Conservation (phyloP, 2,329 filamentous ascomycete genomes). For the Fusarium sp. region DNA sequence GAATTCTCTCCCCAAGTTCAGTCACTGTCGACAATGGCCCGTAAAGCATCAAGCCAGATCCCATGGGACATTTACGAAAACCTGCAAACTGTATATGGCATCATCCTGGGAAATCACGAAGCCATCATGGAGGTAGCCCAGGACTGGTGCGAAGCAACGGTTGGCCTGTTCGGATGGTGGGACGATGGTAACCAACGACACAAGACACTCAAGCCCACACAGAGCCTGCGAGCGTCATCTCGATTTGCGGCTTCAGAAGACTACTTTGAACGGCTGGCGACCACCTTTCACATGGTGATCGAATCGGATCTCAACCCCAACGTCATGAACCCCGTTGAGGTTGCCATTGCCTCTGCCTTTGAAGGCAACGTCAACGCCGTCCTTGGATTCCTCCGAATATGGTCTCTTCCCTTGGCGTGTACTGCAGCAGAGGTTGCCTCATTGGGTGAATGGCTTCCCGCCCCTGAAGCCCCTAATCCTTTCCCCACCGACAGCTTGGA, state of each 20-base stretch:
- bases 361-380: conserved; percentile 86
- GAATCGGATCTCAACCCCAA: conserved; percentile 84
- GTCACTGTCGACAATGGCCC: conserved; percentile 75
- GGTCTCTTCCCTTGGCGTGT: conserved; percentile 85
- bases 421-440: conserved; percentile 88
- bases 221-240: conserved; percentile 54
- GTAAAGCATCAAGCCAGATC: conserved; percentile 88
- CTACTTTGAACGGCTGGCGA: conserved; percentile 81
- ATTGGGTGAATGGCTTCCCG: conserved; percentile 86
- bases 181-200: conserved; percentile 77
- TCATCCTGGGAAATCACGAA: conserved; percentile 82
- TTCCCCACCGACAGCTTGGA: conserved; percentile 78
- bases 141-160: conserved; percentile 92
- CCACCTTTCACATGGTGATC: conserved; percentile 79
- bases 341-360: conserved; percentile 85
- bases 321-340: conserved; percentile 81
- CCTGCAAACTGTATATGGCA: conserved; percentile 83
- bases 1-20: conserved; percentile 60
- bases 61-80: conserved; percentile 94
- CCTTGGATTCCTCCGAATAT: conserved; percentile 80
- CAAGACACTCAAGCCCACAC: conserved; percentile 59
- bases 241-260: conserved; percentile 72
- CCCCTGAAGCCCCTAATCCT: conserved; percentile 56
- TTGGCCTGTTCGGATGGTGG: conserved; percentile 93
- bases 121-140: conserved; percentile 84